Percentiles rank a stretch among this genome's conserved stretches.
Evolutionary conservation across 441 rosid genomes (phyloP).

Genomic region (Pelargonium fulgidum): DNA sequence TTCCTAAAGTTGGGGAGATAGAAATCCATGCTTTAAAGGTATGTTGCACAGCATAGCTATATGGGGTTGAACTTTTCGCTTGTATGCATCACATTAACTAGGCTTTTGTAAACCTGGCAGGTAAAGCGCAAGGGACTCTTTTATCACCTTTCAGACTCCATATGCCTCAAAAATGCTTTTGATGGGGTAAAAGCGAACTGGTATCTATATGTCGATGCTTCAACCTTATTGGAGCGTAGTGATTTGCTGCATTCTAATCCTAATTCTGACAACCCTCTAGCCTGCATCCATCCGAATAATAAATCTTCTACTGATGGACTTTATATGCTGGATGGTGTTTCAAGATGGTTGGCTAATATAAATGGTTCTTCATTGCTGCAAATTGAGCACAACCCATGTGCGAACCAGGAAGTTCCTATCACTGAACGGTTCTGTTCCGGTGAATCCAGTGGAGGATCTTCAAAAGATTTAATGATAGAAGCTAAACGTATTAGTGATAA

Average conservation of each 20-base stretch:
- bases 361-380: background rate
- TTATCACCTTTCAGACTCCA: background rate
- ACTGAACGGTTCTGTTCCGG: background rate
- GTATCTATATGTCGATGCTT: background rate
- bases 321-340: background rate
- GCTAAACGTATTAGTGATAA: background rate
- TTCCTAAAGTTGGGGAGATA: conserved; percentile 5
- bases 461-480: background rate
- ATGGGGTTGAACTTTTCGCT: background rate
- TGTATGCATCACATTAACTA: background rate
- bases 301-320: background rate
- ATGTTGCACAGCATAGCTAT: background rate
- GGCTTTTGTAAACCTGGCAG: background rate
- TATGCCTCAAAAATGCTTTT: background rate
- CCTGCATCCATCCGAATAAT: background rate
- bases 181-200: background rate
- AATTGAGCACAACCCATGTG: background rate
- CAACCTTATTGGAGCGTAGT: conserved; percentile 1
- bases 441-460: background rate
- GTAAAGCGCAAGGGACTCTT: background rate
- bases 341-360: background rate
- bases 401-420: background rate
- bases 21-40: background rate
- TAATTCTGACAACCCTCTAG: background rate
- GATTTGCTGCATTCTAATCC: background rate